Evolutionary conservation across 345 rosid genomes (phyloP), one percentile per base, ranked within the genome.

Genomic region (Brassica incana): DNA sequence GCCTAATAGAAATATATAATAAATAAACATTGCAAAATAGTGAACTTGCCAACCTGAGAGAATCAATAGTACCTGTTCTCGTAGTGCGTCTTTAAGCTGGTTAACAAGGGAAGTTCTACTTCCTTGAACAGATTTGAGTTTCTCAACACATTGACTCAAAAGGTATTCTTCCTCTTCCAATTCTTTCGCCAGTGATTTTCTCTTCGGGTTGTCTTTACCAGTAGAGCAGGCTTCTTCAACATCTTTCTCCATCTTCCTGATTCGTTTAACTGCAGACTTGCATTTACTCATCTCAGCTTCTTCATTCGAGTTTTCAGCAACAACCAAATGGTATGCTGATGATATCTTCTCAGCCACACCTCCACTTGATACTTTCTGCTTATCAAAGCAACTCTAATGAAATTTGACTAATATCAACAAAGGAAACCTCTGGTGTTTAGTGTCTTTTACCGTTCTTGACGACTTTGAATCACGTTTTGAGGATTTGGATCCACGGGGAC

Each of bases 191-290:
- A 93, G 72, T 27, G 81, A 38, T 81, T 84, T 86, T 67, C 90
- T 86, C 73, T 88, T 91, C 6, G 88, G 88, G 80, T 86, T 84
- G 27, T 76, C 84, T 82, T 89, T 88, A 95, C 98, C 92, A 58
- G 54, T 77, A n/a, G 77, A 23, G 74, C 92, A 90, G 38, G 92
- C 89, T 82, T 76, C 69, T 4, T 87, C 90, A 64, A 91, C 86
- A 75, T 89, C 92, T 77, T 89, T 91, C 83, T 91, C 98, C 92
- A 93, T 89, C 87, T 87, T 95, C 86, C 86, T 89, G 81, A 91
- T 88, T 15, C 14, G 88, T 74, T 85, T 88, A 80, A 87, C 86
- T 1, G 88, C 88, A 69, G 98, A 88, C 77, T 89, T 90, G 74
- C 98, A 95, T 73, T 85, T 89, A 54, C 72, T 88, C 95, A 90